Evolutionary conservation across 257 asterid species (phyloP), one percentile per base, ranked within the genome.

Genomic region (Fraxinus americana): DNA sequence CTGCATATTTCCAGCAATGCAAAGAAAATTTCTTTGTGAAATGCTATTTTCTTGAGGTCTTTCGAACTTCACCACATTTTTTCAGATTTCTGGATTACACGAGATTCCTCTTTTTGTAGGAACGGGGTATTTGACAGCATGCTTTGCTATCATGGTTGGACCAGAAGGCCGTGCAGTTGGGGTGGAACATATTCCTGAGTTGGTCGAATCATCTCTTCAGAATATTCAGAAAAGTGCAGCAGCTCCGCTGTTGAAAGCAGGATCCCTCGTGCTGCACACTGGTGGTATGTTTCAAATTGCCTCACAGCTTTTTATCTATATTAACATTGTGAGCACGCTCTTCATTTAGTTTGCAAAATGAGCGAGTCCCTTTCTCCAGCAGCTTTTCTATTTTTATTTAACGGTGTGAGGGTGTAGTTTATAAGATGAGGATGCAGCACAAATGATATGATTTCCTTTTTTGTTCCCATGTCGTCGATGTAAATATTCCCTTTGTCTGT

Each of bases 91-190:
- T 29, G 67, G 13, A 65, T 68, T 70, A 73, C 8, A 5, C 80
- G 72, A 76, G 48, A 3, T 67, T 13, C 67, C 72, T 66, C 32
- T 66, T 81, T 75, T 29, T 85, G 67, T 76, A 95, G 99, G 99
- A 32, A 90, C 99, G 21, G 99, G 99, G 77, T 95, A 92, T 76
- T 84, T 95, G 94, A 95, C 99, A 65, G 97, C 99, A 54, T 95
- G 99, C 84, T 89, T 95, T 83, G 97, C 97, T 66, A 74, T 85
- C 71, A 92, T 95, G 99, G 97, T 95, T 84, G 97, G 99, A 43
- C 87, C 93, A n/a, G 88, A 88, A 89, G 99, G 99, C 16, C 90
- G 82, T 78, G 90, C 87, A 71, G 90, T 95, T 79, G 99, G 99
- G 69, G 97, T 95, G 32, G 99, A 95, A 79, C 99, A 95, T 81